Evolutionary conservation across 2,329 filamentous ascomycete genomes (phyloP), one percentile per base, ranked within the genome.

Genomic region (Lachnellula cervina): DNA sequence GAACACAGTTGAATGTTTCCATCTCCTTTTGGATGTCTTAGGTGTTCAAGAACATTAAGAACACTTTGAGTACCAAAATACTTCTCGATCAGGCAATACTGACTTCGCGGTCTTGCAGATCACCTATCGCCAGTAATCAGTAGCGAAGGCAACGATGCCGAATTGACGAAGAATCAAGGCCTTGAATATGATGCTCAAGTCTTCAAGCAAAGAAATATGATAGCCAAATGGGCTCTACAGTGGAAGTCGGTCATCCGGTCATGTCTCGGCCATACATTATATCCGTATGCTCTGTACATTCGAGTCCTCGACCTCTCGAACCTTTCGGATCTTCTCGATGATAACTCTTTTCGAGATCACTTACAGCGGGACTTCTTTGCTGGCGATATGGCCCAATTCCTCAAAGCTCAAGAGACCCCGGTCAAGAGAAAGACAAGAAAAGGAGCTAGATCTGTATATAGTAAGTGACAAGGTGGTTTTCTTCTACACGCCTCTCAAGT

Each of bases 181-280:
- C 54, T 55, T n/a, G 61, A 58, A 42, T 59, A 54, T 28, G 45
- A 60, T 19, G 60, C 37, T 23, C 59, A 60, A 35, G n/a, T 56
- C 19, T 58, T 48, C 21, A 57, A 59, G 21, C 59, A 61, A 37
- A 60, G 53, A 19, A 50, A 49, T 23, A 64, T 49, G 14, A 48
- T 61, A 5, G 58, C 76, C 52, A 80, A 80, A 70, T 86, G 82
- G 79, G 80, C 82, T 2, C 76, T 80, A 6, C 69, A 88, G 49
- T 90, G 87, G 87, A 79, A 80, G 50, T 84, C 84, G 2, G 81
- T 90, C 61, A 80, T 88, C 55, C 73, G 83, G 7, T 90, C 87
- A 8, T 83, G 83, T 55, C 71, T 86, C 44, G 80, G 78, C 23
- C 71, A 74, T 60, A 88, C 87, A 0, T 72, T 82, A 17, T 86